Percentiles rank a stretch among this genome's conserved stretches.
phyloP scores from a whole-genome alignment of 2,329 filamentous ascomycete species.

The Fusarium subglutinans region DNA sequence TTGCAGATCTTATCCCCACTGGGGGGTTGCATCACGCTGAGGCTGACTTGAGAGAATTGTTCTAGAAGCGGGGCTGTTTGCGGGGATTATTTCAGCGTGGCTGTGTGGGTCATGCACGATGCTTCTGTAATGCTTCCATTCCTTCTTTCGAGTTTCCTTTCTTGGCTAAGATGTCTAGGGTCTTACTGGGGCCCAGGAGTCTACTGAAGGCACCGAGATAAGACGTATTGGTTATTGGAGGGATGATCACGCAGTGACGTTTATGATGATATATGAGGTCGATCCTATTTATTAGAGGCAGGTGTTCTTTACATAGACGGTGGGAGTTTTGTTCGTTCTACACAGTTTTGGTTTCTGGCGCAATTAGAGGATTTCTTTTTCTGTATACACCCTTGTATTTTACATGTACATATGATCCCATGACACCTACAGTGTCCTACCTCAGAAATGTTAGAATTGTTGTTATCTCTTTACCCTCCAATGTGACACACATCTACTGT shows the following conservation, averaged over 20 bases:
- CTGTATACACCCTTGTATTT: constrained; percentile 13
- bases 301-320: constrained; percentile 27
- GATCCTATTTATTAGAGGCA: constrained; percentile 19
- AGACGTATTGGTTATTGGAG: constrained; percentile 25
- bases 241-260: constrained; percentile 30
- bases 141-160: constrained; percentile 37
- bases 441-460: background rate
- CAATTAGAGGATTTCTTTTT: constrained; percentile 8
- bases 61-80: constrained; percentile 44
- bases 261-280: constrained; percentile 34
- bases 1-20: constrained; percentile 30
- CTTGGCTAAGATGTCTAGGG: background rate
- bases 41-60: constrained; percentile 46
- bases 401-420: background rate
- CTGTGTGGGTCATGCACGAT: constrained; percentile 30
- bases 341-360: background rate
- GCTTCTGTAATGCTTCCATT: constrained; percentile 36
- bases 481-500: constrained; percentile 14
- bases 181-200: constrained; percentile 2
- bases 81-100: constrained; percentile 30
- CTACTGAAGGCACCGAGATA: constrained; percentile 34
- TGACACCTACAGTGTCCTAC: background rate
- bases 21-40: constrained; percentile 24
- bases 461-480: constrained; percentile 8
- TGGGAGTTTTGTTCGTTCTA: constrained; percentile 16